Evolutionary conservation across 129 eudicot genomes (phyloP).

Genomic region (Flaveria brownii): DNA sequence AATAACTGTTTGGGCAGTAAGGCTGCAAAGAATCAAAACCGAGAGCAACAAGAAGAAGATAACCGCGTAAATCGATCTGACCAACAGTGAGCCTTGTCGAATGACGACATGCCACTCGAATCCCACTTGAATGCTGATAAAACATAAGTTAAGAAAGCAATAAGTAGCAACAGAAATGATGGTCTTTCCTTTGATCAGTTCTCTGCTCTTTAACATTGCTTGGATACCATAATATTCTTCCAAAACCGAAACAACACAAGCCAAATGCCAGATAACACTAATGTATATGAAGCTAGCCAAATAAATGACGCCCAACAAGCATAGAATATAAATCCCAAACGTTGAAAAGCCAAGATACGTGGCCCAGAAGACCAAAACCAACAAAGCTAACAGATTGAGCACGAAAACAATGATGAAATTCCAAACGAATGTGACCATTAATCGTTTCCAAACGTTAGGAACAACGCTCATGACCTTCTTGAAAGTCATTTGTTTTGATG

Average conservation of each 20-base stretch:
- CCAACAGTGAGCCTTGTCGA: constrained; percentile 21
- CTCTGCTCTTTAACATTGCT: constrained; percentile 56
- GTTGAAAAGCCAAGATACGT: constrained; percentile 8
- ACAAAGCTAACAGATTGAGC: constrained; percentile 28
- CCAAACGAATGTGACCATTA: constrained; percentile 58
- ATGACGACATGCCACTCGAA: constrained; percentile 31
- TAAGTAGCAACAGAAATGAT: constrained; percentile 26
- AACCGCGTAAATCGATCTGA: constrained; percentile 19
- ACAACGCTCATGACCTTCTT: constrained; percentile 31
- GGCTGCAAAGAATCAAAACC: constrained; percentile 38
- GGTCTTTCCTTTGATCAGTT: constrained; percentile 45
- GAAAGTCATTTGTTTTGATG: constrained; percentile 36
- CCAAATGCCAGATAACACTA: constrained; percentile 50
- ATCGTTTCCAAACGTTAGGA: constrained; percentile 43
- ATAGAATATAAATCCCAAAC: constrained; percentile 5
- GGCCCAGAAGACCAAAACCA: constrained; percentile 21
- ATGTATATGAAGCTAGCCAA: constrained; percentile 34
- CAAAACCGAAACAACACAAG: constrained; percentile 52
- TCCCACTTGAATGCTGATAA: constrained; percentile 35
- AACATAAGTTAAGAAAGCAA: constrained; percentile 37
- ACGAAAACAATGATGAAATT: constrained; percentile 35
- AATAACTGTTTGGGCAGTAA: constrained; percentile 42
- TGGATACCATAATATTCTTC: constrained; percentile 50
- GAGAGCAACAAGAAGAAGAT: constrained; percentile 34
- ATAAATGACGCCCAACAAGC: constrained; percentile 32